phyloP scores from a whole-genome alignment of 2,329 filamentous ascomycete species.

The Monascus ruber region DNA sequence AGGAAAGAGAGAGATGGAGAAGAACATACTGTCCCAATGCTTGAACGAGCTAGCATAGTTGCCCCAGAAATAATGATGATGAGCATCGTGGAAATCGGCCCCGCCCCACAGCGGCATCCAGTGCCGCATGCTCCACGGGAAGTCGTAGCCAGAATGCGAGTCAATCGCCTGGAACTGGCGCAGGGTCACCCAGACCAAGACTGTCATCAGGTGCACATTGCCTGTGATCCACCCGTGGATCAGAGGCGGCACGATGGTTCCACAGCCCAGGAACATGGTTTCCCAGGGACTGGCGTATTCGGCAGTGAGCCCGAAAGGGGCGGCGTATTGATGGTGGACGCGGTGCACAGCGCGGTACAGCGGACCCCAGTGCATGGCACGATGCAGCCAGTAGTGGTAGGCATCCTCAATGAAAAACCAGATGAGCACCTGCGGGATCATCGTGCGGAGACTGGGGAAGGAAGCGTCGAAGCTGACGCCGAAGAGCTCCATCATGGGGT shows the following conservation, averaged over 20 bases:
- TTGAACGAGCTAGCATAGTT: constrained; percentile 95
- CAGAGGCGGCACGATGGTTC: constrained; percentile 69
- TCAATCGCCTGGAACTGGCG: constrained; percentile 94
- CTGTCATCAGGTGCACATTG: constrained; percentile 84
- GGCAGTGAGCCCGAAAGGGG: constrained; percentile 85
- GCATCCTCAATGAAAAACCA: constrained; percentile 92
- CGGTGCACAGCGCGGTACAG: constrained; percentile 95
- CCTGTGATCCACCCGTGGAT: constrained; percentile 66
- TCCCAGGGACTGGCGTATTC: constrained; percentile 96
- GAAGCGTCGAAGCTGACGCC: constrained; percentile 77
- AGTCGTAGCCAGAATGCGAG: constrained; percentile 91
- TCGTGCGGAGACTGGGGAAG: constrained; percentile 70
- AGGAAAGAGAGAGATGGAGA: background rate
- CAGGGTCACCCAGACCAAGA: constrained; percentile 86
- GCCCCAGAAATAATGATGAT: constrained; percentile 94
- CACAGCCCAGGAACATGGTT: constrained; percentile 80
- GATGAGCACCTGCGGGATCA: constrained; percentile 74
- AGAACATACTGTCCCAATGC: constrained; percentile 64
- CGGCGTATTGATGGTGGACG: constrained; percentile 95
- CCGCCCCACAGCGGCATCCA: constrained; percentile 95
- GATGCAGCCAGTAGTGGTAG: constrained; percentile 97
- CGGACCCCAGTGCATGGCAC: constrained; percentile 78
- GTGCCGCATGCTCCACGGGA: constrained; percentile 89
- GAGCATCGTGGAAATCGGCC: constrained; percentile 84
- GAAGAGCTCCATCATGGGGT: constrained; percentile 82